Evolutionary conservation across 1,139 yeast species (phyloP).

Genomic region (Kazachstania sp.): DNA sequence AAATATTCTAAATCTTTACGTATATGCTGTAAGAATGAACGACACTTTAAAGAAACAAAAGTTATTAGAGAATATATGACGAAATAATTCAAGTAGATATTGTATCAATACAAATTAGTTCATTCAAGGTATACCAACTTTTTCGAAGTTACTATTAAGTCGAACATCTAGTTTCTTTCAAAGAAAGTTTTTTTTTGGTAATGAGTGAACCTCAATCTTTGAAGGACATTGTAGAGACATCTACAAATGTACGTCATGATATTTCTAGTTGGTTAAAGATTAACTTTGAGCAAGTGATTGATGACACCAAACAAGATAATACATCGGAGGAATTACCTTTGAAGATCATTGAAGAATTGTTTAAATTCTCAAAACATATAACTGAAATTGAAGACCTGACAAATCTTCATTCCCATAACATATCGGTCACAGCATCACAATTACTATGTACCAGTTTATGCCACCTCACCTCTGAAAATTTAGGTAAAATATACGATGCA

Average conservation of each 20-base stretch:
- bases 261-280: conserved; percentile 17
- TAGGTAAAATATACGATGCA: conserved; percentile 24
- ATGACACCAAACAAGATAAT: conserved; percentile 4
- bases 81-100: too few species aligned
- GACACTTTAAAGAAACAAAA: too few species aligned
- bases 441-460: conserved; percentile 15
- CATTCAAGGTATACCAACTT: too few species aligned
- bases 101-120: too few species aligned
- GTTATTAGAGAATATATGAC: too few species aligned
- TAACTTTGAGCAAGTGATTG: conserved; percentile 11
- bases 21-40: not conserved
- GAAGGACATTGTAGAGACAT: conserved; percentile 1
- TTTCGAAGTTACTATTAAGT: too few species aligned
- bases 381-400: conserved; percentile 10
- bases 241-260: conserved; percentile 14
- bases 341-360: conserved; percentile 10
- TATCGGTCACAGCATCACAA: conserved; percentile 18
- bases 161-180: too few species aligned
- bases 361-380: conserved; percentile 10
- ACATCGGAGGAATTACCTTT: not conserved
- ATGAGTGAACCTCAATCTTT: not conserved
- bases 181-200: too few species aligned
- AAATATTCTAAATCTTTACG: too few species aligned
- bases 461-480: conserved; percentile 12
- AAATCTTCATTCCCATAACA: conserved; percentile 17